Base-by-base conservation (phyloP, 2,329 filamentous ascomycete species). In the Laburnicola sp. region DNA sequence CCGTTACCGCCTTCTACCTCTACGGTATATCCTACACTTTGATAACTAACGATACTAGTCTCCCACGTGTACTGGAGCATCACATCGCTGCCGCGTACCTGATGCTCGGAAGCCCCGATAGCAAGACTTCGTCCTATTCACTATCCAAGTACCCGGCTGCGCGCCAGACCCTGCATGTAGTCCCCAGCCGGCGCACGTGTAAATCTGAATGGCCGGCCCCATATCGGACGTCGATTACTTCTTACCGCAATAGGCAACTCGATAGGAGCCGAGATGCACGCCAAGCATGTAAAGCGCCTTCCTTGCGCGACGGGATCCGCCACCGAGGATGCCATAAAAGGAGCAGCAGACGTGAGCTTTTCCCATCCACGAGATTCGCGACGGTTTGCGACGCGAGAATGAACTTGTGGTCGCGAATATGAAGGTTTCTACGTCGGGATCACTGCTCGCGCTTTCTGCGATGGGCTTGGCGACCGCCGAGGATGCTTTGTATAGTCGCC, bases 401-500 rank as follows among this genome's bases (percentile, higher is more conserved):
- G 11, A 49, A 21, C 8, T 4, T 45, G 26, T 30, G 11, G 26
- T 45, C 34, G 47, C 23, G 23, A 58, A 57, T 35, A 70, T 69
- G 65, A 67, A 59, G 57, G 53, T 64, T 42, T 44, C 50, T 3
- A 55, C 54, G 26, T 32, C 42, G 37, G 37, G 55, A 47, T 49
- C 53, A 6, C 45, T 64, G 6, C 11, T 65, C n/a, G 62, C 61
- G 27, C 43, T 68, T 58, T 23, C 49, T 64, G 48, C 42, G 53
- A 11, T 50, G 46, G 10, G 45, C 50, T 40, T 60, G 47, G 47
- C 45, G 37, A 5, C 34, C 3, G 62, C 65, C 4, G 66, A 71
- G 39, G 67, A 72, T 49, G 55, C 57, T 9, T 54, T 72, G n/a
- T 64, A 65, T 48, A 70, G 64, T 40, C 58, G 53, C 10, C 60